Conservation (phyloP, 805 yeast genomes). For the Teunomyces aglyptinius region DNA sequence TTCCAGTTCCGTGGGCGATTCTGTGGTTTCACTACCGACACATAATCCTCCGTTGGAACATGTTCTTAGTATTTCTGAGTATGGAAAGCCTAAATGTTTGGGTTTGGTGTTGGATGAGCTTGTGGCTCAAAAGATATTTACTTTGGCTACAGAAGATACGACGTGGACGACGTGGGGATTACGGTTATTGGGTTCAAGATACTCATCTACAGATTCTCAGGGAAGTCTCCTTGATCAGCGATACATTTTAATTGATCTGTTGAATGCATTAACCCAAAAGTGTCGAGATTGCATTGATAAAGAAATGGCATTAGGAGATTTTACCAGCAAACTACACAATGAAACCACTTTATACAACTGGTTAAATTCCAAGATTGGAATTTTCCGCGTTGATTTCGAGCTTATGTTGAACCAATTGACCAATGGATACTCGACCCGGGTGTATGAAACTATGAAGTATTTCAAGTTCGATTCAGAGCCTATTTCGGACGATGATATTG, state of each 20-base stretch:
- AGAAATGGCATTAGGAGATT: constrained; percentile 12
- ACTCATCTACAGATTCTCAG: neutral
- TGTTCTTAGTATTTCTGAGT: constrained; percentile 23
- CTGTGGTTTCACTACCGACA: constrained; percentile 16
- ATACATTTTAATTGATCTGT: constrained; percentile 22
- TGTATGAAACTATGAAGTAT: constrained; percentile 12
- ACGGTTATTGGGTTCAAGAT: neutral
- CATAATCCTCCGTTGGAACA: constrained; percentile 15
- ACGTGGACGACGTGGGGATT: constrained; percentile 16
- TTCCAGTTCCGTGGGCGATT: constrained; percentile 12
- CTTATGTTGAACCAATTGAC: constrained; percentile 26
- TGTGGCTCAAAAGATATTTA: constrained; percentile 14
- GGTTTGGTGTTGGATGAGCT: constrained; percentile 25
- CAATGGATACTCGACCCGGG: constrained; percentile 6
- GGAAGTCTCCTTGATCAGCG: constrained; percentile 20
- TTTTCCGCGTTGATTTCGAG: constrained; percentile 24
- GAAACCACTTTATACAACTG: constrained; percentile 10
- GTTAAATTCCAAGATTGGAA: constrained; percentile 7
- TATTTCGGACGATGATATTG: constrained; percentile 30
- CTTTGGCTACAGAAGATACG: constrained; percentile 18
- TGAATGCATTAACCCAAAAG: constrained; percentile 11
- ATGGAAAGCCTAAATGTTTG: constrained; percentile 33
- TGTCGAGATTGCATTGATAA: constrained; percentile 5
- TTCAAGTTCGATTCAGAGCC: constrained; percentile 20
- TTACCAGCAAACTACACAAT: constrained; percentile 16